Conservation (phyloP, 352 stramenopile genomes). For the Pythium sukuiense region DNA sequence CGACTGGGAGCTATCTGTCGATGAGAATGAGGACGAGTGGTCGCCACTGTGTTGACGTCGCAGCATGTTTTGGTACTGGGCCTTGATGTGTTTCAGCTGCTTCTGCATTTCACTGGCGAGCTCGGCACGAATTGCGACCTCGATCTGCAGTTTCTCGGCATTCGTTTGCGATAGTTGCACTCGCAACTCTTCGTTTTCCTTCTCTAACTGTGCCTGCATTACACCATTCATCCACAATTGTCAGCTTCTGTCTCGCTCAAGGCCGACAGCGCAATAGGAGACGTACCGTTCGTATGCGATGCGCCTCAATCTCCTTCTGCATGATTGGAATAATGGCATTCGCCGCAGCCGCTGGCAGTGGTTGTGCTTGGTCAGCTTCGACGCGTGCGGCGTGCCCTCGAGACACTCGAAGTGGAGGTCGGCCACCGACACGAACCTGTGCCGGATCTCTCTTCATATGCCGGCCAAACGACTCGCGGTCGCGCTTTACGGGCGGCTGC, state of each 20-base stretch:
- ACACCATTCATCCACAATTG: neutral
- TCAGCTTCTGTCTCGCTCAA: neutral
- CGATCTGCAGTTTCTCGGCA: constrained; percentile 58
- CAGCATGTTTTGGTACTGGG: constrained; percentile 50
- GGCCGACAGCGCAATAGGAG: neutral
- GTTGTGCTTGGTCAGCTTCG: neutral
- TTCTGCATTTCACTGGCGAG: constrained; percentile 74
- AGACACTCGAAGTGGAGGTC: constrained; percentile 17
- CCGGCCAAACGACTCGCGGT: constrained; percentile 26
- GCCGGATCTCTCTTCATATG: constrained; percentile 26
- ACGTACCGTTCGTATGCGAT: constrained; percentile 27
- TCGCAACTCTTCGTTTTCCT: constrained; percentile 70
- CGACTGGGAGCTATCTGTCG: constrained; percentile 17
- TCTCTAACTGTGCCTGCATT: constrained; percentile 34
- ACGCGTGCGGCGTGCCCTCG: neutral
- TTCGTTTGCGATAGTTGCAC: constrained; percentile 46
- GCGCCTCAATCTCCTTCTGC: constrained; percentile 26
- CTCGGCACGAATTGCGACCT: constrained; percentile 58
- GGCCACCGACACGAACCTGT: neutral
- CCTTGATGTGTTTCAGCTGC: constrained; percentile 65
- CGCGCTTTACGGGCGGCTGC: neutral
- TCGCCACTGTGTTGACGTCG: constrained; percentile 33
- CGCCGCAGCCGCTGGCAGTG: constrained; percentile 2
- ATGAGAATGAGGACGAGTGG: constrained; percentile 33
- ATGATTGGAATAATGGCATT: constrained; percentile 16